These are phyloP conservation scores for Delitschia confertaspora DNA, from an alignment of 495 filamentous ascomycete species.

Conservation along the genomic window DNA sequence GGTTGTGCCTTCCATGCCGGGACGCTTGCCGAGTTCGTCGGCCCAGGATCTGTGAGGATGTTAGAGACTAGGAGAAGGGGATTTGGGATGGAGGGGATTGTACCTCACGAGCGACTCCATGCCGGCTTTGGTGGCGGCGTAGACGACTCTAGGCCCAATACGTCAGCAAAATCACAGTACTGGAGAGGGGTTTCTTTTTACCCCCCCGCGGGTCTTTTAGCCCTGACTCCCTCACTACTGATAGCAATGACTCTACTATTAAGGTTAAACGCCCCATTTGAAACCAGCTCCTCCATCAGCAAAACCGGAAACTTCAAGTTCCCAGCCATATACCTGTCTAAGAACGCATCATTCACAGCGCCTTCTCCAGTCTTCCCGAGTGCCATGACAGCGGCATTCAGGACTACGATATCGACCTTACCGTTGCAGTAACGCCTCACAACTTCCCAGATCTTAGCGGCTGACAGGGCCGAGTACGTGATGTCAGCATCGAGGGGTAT, in stretches of 20 bases:
- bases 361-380: constrained; percentile 19
- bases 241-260: constrained; percentile 22
- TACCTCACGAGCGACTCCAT: constrained; percentile 22
- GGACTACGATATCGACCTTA: constrained; percentile 25
- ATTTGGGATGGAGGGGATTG: neutral
- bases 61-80: neutral
- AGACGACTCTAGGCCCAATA: constrained; percentile 7
- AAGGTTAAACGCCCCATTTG: constrained; percentile 3
- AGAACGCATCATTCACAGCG: constrained; percentile 6
- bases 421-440: constrained; percentile 17
- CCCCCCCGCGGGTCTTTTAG: constrained; percentile 17
- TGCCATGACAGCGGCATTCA: constrained; percentile 25
- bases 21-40: constrained; percentile 18
- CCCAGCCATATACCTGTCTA: constrained; percentile 13
- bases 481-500: no score
- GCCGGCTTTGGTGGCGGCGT: constrained; percentile 18
- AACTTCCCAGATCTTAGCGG: no score
- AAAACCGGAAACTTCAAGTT: constrained; percentile 22
- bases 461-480: no score
- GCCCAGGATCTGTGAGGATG: constrained; percentile 10
- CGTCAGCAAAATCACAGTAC: neutral
- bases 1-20: constrained; percentile 13
- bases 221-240: constrained; percentile 19
- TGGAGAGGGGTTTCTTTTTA: neutral
- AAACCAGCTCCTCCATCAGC: constrained; percentile 24